Percentiles rank a stretch among this genome's conserved stretches.
These are phyloP conservation scores for Dactylella cylindrospora DNA, from an alignment of 2,329 filamentous ascomycete genomes.

Conservation along the genomic window DNA sequence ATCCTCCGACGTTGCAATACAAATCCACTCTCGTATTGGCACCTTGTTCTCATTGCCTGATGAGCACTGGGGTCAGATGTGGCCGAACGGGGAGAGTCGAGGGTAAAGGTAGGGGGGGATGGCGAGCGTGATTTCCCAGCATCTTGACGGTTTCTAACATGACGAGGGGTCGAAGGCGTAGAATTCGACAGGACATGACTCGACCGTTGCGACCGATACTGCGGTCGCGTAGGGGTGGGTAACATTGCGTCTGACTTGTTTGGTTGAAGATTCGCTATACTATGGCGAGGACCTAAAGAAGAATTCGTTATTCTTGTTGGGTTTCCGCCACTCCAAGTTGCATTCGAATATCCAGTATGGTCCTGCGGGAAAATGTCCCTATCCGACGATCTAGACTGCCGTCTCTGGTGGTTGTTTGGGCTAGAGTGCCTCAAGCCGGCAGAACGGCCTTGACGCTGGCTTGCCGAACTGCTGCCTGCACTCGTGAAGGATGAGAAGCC, in stretches of 20 bases:
- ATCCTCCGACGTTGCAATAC: constrained; percentile 81
- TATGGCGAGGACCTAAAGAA: constrained; percentile 27
- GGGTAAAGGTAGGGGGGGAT: constrained; percentile 71
- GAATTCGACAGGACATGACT: constrained; percentile 71
- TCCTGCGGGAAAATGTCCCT: constrained; percentile 37
- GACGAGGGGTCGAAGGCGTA: constrained; percentile 88
- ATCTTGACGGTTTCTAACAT: constrained; percentile 74
- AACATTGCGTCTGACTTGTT: constrained; percentile 26
- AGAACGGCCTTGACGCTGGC: constrained; percentile 36
- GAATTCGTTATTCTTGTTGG: constrained; percentile 28
- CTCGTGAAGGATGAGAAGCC: constrained; percentile 18
- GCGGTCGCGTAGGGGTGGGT: constrained; percentile 45
- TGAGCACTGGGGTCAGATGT: constrained; percentile 77
- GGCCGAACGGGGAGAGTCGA: constrained; percentile 82
- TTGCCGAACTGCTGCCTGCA: constrained; percentile 6
- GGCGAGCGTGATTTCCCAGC: constrained; percentile 68
- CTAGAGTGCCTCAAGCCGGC: constrained; percentile 38
- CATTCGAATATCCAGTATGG: constrained; percentile 15
- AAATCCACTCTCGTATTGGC: constrained; percentile 85
- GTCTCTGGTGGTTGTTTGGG: constrained; percentile 39
- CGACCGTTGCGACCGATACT: constrained; percentile 55
- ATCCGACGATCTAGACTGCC: constrained; percentile 37
- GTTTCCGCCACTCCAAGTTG: constrained; percentile 29
- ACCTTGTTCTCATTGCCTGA: constrained; percentile 70
- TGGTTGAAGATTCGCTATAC: constrained; percentile 35